A percentile compares a stretch with the other conserved stretches of the same genome.
Conservation (phyloP, 2,329 filamentous ascomycete genomes). For the Thyridium curvatum region DNA sequence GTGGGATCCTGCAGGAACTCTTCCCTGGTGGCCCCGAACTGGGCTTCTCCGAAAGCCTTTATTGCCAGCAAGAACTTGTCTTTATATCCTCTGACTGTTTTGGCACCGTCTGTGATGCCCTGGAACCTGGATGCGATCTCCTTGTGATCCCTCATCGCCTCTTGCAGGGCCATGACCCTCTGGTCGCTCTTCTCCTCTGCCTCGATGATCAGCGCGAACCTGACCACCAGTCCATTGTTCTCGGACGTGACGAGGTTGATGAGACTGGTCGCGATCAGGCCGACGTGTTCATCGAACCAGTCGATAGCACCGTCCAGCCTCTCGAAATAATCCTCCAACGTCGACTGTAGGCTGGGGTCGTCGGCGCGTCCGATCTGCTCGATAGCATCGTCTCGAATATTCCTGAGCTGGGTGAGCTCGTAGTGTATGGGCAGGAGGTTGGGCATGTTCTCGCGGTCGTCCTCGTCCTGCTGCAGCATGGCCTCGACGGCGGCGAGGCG, state of each 20-base stretch:
- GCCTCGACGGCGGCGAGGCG: conserved; percentile 69
- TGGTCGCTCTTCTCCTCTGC: conserved; percentile 96
- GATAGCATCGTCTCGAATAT: conserved; percentile 94
- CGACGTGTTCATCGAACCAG: conserved; percentile 94
- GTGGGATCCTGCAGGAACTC: conserved; percentile 79
- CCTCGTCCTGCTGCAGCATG: conserved; percentile 77
- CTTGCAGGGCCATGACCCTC: conserved; percentile 83
- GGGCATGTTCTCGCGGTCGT: conserved; percentile 82
- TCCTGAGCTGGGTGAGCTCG: conserved; percentile 82
- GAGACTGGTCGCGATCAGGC: conserved; percentile 79
- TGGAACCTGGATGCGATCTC: conserved; percentile 91
- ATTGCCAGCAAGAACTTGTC: conserved; percentile 87
- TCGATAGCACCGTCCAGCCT: conserved; percentile 81
- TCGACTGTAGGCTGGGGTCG: conserved; percentile 69
- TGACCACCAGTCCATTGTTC: conserved; percentile 83
- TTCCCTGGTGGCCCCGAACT: conserved; percentile 66
- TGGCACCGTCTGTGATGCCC: conserved; percentile 88
- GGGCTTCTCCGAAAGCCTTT: conserved; percentile 62
- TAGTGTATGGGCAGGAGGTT: conserved; percentile 88
- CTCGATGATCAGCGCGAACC: conserved; percentile 86
- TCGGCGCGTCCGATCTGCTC: conserved; percentile 82
- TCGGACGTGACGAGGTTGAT: conserved; percentile 81
- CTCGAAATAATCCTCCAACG: conserved; percentile 84
- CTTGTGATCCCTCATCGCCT: conserved; percentile 91
- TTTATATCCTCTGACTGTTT: conserved; percentile 91